These are phyloP conservation scores for Neurospora sp. DNA, from an alignment of 495 filamentous ascomycete species.

Conservation along the genomic window DNA sequence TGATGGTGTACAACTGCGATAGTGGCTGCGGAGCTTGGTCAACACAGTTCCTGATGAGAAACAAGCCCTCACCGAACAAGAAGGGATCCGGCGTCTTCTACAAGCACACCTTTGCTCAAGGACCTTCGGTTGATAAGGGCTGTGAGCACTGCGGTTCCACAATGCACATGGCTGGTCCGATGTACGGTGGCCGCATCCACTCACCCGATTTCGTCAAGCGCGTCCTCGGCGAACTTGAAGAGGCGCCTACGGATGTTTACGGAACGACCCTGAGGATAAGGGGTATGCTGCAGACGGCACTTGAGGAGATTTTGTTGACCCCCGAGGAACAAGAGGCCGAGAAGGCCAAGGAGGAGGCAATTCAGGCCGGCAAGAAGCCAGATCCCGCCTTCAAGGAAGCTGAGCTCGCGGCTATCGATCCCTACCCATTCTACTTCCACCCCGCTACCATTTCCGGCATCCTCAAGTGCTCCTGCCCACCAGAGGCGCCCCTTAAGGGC, in stretches of 20 bases:
- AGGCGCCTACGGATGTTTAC: constrained; percentile 53
- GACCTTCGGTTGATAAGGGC: constrained; percentile 44
- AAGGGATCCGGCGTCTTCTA: constrained; percentile 56
- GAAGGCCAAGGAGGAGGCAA: constrained; percentile 1
- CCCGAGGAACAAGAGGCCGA: constrained; percentile 18
- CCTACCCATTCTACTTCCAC: constrained; percentile 80
- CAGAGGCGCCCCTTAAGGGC: constrained; percentile 61
- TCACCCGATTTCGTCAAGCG: constrained; percentile 67
- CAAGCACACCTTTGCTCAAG: constrained; percentile 64
- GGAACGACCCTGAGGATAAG: constrained; percentile 69
- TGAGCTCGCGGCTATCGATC: constrained; percentile 49
- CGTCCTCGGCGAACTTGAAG: constrained; percentile 58
- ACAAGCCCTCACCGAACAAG: constrained; percentile 51
- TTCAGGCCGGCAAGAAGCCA: constrained; percentile 13
- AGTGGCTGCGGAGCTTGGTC: constrained; percentile 80
- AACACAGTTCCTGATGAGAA: constrained; percentile 61
- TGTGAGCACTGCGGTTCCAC: constrained; percentile 82
- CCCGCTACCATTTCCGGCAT: constrained; percentile 59
- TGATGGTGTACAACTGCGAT: constrained; percentile 89
- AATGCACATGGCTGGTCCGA: constrained; percentile 80
- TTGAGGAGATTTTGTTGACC: constrained; percentile 52
- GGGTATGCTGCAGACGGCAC: constrained; percentile 81
- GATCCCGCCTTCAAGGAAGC: constrained; percentile 26
- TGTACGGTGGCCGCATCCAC: constrained; percentile 89
- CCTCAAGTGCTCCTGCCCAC: constrained; percentile 65